Conservation (phyloP, 2,329 filamentous ascomycete species). For the Epichloe scottii region DNA sequence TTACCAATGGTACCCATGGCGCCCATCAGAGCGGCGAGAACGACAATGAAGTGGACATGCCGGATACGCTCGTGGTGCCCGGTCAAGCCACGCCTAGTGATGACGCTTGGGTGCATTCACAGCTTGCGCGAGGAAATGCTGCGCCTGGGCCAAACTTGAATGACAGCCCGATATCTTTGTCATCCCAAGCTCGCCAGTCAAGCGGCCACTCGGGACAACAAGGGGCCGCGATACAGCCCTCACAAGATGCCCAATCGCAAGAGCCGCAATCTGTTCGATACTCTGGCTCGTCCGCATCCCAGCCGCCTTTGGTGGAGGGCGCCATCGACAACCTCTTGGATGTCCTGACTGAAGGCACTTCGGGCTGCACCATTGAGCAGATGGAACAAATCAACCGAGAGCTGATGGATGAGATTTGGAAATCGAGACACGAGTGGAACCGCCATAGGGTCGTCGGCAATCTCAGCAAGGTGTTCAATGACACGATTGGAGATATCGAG, state of each 20-base stretch:
- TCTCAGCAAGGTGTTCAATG: slow-evolving; percentile 62
- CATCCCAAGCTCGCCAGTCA: slow-evolving; percentile 17
- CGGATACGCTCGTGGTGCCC: slow-evolving; percentile 38
- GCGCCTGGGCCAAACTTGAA: slow-evolving; percentile 13
- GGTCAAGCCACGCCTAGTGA: slow-evolving; percentile 39
- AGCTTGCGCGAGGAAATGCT: slow-evolving; percentile 32
- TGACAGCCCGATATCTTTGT: slow-evolving; percentile 28
- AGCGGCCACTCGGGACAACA: slow-evolving; percentile 24
- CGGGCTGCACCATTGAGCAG: slow-evolving; percentile 80
- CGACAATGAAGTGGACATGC: slow-evolving; percentile 29
- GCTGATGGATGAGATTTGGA: slow-evolving; percentile 87
- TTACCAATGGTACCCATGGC: slow-evolving; percentile 51
- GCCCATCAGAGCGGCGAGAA: slow-evolving; percentile 26
- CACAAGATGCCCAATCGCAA: slow-evolving; percentile 21
- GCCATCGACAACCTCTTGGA: slow-evolving; percentile 47
- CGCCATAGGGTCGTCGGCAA: slow-evolving; percentile 56
- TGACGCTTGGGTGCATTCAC: slow-evolving; percentile 45
- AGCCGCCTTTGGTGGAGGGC: slow-evolving; percentile 31
- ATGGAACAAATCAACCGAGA: slow-evolving; percentile 85
- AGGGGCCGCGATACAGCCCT: slow-evolving; percentile 9
- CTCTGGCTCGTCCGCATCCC: slow-evolving; percentile 28
- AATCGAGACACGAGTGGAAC: slow-evolving; percentile 68
- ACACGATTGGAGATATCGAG: slow-evolving; percentile 57
- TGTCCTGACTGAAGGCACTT: slow-evolving; percentile 53
- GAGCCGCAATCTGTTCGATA: slow-evolving; percentile 11